Evolutionary conservation across 2,329 filamentous ascomycete species (phyloP), one percentile per base, ranked within the genome.

Genomic region (Sporothrix schenckii): DNA sequence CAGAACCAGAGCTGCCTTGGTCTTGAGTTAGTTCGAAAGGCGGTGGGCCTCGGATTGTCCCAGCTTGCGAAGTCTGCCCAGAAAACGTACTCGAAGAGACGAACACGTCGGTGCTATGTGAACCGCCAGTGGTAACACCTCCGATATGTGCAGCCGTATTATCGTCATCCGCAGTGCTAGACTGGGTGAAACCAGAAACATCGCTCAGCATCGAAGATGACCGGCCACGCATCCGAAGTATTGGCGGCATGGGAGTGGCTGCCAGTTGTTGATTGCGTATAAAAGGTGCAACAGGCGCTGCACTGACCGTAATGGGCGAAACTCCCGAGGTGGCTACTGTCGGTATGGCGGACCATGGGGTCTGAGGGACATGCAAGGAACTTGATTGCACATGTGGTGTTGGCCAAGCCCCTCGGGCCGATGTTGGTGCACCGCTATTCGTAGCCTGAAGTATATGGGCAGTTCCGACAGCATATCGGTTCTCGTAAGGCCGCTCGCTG

Each of bases 151-250:
- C 34, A 2, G 53, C 41, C 68, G 72, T 66, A 49, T 73, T 75
- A 54, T 81, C 81, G 24, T 83, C 81, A 27, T 85, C 86, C 58
- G 85, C 86, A 63, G 81, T 82, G 74, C 85, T 88, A 19, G 84
- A 87, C 78, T 89, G 87, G 9, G 88, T 90, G 75, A 90, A 89
- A 24, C 88, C 87, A n/a, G 87, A 89, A 3, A 90, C 81, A 75
- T 89, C 85, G 75, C 87, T 89, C 2, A 90, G 84, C 88, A 90
- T 90, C 70, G 87, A 89, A 11, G 87, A 89, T 41, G 87, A 89
- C 65, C 88, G 85, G 27, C 87, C 87, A 58, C 88, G 80, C 41
- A 81, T 80, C 77, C 83, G 84, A 44, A 49, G 66, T 30, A 49
- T 61, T 49, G 47, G 49, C 13, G 67, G 30, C 39, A 60, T n/a